Conservation (phyloP, 352 stramenopile species). For the Blastocystis sp. region DNA sequence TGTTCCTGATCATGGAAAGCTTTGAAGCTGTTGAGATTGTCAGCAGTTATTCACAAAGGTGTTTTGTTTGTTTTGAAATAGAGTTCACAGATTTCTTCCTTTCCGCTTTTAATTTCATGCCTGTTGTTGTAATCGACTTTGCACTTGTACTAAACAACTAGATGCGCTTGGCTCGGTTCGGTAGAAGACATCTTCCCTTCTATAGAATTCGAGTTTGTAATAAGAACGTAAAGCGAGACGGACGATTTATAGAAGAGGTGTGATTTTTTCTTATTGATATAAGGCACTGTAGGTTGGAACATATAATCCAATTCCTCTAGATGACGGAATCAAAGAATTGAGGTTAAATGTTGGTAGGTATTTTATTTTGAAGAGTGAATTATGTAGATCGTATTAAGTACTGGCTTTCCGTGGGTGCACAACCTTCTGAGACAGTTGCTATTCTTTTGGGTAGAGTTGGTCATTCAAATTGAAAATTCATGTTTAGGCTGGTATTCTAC, state of each 20-base stretch:
- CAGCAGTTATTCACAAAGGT: not conserved
- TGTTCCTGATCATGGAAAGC: constrained; percentile 57
- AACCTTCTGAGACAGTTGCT: constrained; percentile 45
- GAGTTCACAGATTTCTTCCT: not conserved
- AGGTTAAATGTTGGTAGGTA: constrained; percentile 17
- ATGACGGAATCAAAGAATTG: constrained; percentile 33
- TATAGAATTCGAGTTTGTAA: constrained; percentile 52
- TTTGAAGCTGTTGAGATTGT: not conserved
- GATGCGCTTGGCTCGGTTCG: constrained; percentile 25
- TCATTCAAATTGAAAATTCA: not conserved
- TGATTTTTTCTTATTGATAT: not conserved
- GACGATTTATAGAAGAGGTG: constrained; percentile 12
- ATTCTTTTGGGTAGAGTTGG: not conserved
- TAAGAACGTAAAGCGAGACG: constrained; percentile 18
- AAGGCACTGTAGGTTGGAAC: not conserved
- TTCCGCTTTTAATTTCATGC: not conserved
- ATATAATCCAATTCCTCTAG: constrained; percentile 49
- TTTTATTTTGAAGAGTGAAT: not conserved
- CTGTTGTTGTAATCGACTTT: not conserved
- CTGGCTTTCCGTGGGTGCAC: constrained; percentile 18
- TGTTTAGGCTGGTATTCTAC: constrained; percentile 35
- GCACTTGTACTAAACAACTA: not conserved
- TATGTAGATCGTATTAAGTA: constrained; percentile 19
- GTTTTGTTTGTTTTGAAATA: not conserved
- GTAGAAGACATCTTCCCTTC: constrained; percentile 28